Base-by-base conservation (phyloP, 2,329 filamentous ascomycete species). In the Aspergillus fijiensis region DNA sequence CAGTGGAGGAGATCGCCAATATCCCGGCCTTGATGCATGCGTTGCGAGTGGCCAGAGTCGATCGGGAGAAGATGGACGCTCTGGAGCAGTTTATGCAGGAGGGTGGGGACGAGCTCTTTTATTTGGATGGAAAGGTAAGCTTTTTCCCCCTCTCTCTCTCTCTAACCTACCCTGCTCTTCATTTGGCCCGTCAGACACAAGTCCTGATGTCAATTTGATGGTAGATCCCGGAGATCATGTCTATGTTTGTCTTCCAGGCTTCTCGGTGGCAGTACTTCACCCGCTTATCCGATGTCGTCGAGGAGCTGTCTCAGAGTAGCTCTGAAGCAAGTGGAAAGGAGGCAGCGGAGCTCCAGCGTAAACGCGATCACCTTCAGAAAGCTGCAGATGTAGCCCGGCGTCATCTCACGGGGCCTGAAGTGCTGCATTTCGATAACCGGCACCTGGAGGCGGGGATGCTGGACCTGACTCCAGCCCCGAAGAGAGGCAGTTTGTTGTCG, bases 1-100 rank as follows among this genome's bases (percentile, higher is more conserved):
- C 64, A 33, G 62, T 74, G 1, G 84, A 85, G 58, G 85, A 88
- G 51, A 83, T 88, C 54, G 79, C 79, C 4, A 85, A 91, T 69
- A 84, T 92, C 19, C 84, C 87, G 4, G 85, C 86, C 3, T 79
- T 99, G 27, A 83, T 96, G 79, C 78, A 76, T 23, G 84, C 85
- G 2, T 76, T 99, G 57, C 89, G 87, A 63, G 79, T 78, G 45
- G 86, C 89, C 5, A 84, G 87, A 7, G 91, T 99, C 66, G 95
- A 99, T 72, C 86, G 95, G 35, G 94, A 98, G 78, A 98, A 95
- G 79, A 87, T 96, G 60, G 89, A 94, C 62, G 88, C 89, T 0
- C 84, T 97, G 23, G 87, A 89, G 68, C 90, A 85, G 63, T 99
- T 96, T 71, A 81, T 97, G n/a, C 80, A 87, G 48, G 83, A 95